phyloP scores from a whole-genome alignment of 2,329 filamentous ascomycete genomes.

The Colletotrichum agaves region DNA sequence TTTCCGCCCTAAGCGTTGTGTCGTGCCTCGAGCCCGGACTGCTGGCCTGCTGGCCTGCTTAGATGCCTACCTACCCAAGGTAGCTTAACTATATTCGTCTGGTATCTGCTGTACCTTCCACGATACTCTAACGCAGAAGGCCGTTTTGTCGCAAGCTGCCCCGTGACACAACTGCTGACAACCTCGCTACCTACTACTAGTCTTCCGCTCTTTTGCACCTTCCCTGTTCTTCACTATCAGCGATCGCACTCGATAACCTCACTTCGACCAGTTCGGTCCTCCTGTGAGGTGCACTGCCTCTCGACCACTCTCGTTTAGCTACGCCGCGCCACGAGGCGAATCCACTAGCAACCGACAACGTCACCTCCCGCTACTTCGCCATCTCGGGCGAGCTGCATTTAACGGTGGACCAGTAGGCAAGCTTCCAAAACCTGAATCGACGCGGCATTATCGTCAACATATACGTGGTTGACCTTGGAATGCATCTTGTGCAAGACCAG shows the following conservation, averaged over 20 bases:
- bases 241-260: conserved; percentile 5
- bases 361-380: conserved; percentile 1
- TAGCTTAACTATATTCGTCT: too few relatives aligned
- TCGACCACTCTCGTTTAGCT: neutral
- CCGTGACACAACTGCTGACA: conserved; percentile 30
- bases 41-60: neutral
- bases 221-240: conserved; percentile 1
- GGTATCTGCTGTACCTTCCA: conserved; percentile 10
- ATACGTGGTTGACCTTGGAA: conserved; percentile 7
- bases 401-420: neutral
- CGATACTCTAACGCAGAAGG: conserved; percentile 17
- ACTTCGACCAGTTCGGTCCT: neutral
- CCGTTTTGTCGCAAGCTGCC: conserved; percentile 2
- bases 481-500: conserved; percentile 12
- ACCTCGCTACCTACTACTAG: neutral
- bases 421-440: neutral
- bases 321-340: neutral
- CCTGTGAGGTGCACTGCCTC: neutral
- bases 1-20: too few relatives aligned
- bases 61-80: conserved; percentile 9
- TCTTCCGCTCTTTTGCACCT: conserved; percentile 14
- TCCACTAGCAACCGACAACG: conserved; percentile 4
- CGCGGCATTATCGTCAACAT: neutral
- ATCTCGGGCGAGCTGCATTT: neutral
- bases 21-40: neutral